Percentiles rank a stretch among this genome's conserved stretches.
Conservation (phyloP, 140 eudicot species). For the Eryngium alpinum region DNA sequence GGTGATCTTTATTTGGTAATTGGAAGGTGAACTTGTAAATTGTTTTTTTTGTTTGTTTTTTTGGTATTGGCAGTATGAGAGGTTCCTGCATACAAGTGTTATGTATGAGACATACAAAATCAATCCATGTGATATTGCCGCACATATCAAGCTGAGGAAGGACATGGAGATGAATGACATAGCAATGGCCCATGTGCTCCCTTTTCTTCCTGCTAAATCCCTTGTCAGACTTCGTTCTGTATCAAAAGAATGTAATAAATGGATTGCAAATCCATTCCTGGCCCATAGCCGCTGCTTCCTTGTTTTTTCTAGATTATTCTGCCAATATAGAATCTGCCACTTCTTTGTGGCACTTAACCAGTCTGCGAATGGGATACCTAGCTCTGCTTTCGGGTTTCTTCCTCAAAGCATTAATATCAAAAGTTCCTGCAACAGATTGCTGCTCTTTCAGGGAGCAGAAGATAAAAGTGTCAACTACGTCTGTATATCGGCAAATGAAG, state of each 20-base stretch:
- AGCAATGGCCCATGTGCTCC: conserved; percentile 30
- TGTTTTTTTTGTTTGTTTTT: too few species aligned
- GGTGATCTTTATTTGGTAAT: too few species aligned
- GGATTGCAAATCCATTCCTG: conserved; percentile 41
- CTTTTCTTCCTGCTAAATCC: conserved; percentile 57
- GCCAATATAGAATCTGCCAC: neutral
- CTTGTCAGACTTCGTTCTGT: conserved; percentile 35
- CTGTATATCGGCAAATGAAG: neutral
- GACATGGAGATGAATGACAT: too few species aligned
- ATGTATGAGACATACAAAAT: too few species aligned
- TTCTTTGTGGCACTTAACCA: conserved; percentile 33
- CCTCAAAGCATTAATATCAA: conserved; percentile 21
- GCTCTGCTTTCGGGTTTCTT: conserved; percentile 29
- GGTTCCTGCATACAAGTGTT: too few species aligned
- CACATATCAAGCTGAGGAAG: too few species aligned
- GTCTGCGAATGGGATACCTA: conserved; percentile 46
- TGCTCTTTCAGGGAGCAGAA: conserved; percentile 40
- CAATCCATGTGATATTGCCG: too few species aligned
- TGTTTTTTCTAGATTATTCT: conserved; percentile 42
- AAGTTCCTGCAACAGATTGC: conserved; percentile 52
- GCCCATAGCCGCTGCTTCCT: conserved; percentile 26
- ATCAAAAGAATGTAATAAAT: conserved; percentile 38
- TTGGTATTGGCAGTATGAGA: too few species aligned
- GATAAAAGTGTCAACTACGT: conserved; percentile 21
- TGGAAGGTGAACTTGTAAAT: too few species aligned